Percentiles rank a stretch among this genome's conserved stretches.
Evolutionary conservation across 2,329 filamentous ascomycete genomes (phyloP).

Genomic region (Coniochaeta prunicola): DNA sequence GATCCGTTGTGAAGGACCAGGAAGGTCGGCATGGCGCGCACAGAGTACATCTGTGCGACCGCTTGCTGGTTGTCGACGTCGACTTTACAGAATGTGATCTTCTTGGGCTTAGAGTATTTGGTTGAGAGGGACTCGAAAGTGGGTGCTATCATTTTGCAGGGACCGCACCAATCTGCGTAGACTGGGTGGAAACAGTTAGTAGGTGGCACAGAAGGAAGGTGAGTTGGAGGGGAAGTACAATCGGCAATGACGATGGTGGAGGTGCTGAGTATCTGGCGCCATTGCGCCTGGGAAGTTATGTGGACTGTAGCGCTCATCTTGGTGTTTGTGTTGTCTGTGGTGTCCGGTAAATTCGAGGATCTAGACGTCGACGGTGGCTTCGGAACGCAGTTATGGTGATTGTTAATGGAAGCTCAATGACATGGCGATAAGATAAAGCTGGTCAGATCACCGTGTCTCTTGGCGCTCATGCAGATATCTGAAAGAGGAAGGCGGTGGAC

Average conservation of each 20-base stretch:
- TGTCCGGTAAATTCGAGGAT: neutral
- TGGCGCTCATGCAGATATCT: neutral
- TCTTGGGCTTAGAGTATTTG: slow-evolving; percentile 72
- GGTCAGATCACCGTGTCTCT: neutral
- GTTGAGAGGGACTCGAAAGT: slow-evolving; percentile 77
- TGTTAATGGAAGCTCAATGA: neutral
- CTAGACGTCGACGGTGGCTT: neutral
- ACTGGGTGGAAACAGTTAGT: slow-evolving; percentile 42
- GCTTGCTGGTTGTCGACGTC: slow-evolving; percentile 78
- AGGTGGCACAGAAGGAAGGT: slow-evolving; percentile 12
- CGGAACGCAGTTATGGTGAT: neutral
- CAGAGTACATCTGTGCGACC: slow-evolving; percentile 68
- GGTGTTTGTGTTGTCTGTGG: neutral
- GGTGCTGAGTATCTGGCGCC: slow-evolving; percentile 62
- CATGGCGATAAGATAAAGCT: slow-evolving; percentile 3
- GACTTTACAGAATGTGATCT: slow-evolving; percentile 86
- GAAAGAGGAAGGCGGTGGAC: slow-evolving; percentile 14
- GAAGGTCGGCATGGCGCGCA: slow-evolving; percentile 91
- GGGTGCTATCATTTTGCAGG: slow-evolving; percentile 88
- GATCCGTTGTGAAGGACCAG: slow-evolving; percentile 75
- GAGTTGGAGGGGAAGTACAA: slow-evolving; percentile 51
- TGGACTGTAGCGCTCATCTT: slow-evolving; percentile 40
- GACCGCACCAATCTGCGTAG: slow-evolving; percentile 92
- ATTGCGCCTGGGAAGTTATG: slow-evolving; percentile 63
- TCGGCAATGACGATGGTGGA: slow-evolving; percentile 81